Base-by-base conservation (phyloP, 2,329 filamentous ascomycete genomes). In the Aspergillus ochraceus region DNA sequence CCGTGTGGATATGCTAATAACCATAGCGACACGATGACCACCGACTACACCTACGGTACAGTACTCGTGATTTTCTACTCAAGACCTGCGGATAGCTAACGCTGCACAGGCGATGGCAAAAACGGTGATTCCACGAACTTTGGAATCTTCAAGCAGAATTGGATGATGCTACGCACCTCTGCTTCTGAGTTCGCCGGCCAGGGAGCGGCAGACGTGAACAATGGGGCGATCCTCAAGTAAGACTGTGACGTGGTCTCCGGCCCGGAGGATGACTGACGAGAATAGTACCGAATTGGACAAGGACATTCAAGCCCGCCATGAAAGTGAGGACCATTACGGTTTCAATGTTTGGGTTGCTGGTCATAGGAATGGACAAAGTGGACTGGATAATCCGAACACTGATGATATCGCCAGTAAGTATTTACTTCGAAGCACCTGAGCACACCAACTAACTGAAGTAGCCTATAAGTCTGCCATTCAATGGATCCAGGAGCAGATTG, bases 401-500 rank as follows among this genome's bases (percentile, higher is more conserved):
- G 32, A 47, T 3, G 68, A 70, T 55, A 70, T 70, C 22, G 53
- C 58, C 0, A 54, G 67, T 70, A 45, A 62, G 61, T 24, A 26
- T 26, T 64, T 49, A 14, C 5, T 8, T 42, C 36, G 17, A 17
- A 12, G 36, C 12, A n/a, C 6, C 6, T 42, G 36, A 42, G 19
- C 6, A n/a, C 17, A 42, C 14, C 17, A 6, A 42, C 36, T 42
- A 17, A 42, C 14, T n/a, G n/a, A 8, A 54, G 22, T 11, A 66
- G 65, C 29, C 17, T 74, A 74, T 54, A 71, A 68, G 51, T 55
- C 51, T 12, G 70, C 66, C 2, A 60, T 72, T n/a, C 36, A 60
- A 17, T 73, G 70, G 70, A 73, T 72, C 49, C 64, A 73, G 53
- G 22, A 62, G 30, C 69, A 71, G 63, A 64, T 73, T 49, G 65